A percentile compares a stretch with the other conserved stretches of the same genome.
Evolutionary conservation across 805 yeast species (phyloP).

Genomic region (Metschnikowia bowlesiae): DNA sequence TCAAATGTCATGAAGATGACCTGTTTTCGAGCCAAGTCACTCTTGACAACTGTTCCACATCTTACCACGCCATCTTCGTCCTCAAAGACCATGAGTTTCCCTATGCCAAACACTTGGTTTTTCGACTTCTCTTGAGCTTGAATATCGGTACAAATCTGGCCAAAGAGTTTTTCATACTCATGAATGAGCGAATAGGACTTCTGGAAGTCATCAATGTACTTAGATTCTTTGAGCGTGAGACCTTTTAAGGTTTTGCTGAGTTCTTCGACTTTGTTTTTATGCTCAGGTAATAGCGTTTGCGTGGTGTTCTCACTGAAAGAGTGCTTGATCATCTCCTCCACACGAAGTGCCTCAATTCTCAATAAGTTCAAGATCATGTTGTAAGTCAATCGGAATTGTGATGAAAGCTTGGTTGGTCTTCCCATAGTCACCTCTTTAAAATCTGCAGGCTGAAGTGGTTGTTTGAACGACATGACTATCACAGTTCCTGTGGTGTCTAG

Average conservation of each 20-base stretch:
- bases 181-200: conserved; percentile 41
- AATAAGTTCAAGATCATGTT: conserved; percentile 90
- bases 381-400: conserved; percentile 92
- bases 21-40: conserved; percentile 27
- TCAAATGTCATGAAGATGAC: conserved; percentile 44
- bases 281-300: conserved; percentile 82
- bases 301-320: conserved; percentile 90
- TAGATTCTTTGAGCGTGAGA: conserved; percentile 32
- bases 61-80: conserved; percentile 39
- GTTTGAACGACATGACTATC: conserved; percentile 78
- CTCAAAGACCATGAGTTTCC: conserved; percentile 56
- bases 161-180: conserved; percentile 43
- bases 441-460: conserved; percentile 51
- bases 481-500: conserved; percentile 92
- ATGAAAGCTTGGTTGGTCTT: conserved; percentile 79
- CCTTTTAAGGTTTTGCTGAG: conserved; percentile 45
- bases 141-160: conserved; percentile 45
- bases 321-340: conserved; percentile 97
- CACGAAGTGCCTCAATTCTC: conserved; percentile 89
- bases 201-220: conserved; percentile 40
- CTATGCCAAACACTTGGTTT: conserved; percentile 43
- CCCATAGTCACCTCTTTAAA: conserved; percentile 85
- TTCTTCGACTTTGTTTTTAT: conserved; percentile 58
- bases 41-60: conserved; percentile 53
- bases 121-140: conserved; percentile 45